Evolutionary conservation across 306 rosid genomes (phyloP).

Genomic region (Carpinus viminea): DNA sequence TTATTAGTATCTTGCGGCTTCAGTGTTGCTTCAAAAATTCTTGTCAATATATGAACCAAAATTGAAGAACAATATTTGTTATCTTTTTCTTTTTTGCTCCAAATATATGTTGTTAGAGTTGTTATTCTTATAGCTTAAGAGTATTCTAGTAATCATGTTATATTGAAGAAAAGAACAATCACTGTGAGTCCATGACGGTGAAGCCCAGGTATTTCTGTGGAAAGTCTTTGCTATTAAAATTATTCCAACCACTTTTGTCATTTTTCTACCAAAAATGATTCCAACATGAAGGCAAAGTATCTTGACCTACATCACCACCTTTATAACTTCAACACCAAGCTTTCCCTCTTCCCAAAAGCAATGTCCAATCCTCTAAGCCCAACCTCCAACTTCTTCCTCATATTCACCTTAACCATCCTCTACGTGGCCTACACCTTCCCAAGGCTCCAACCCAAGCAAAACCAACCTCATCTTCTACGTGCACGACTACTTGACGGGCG

Average conservation of each 20-base stretch:
- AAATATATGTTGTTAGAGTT: too few relatives aligned
- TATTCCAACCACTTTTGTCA: slow-evolving; percentile 14
- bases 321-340: not conserved
- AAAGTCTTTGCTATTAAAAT: too few relatives aligned
- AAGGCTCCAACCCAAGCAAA: slow-evolving; percentile 41
- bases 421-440: slow-evolving; percentile 44
- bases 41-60: not conserved
- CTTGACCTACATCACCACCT: not conserved
- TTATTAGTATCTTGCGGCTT: not conserved
- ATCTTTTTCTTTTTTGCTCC: not conserved
- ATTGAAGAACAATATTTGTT: not conserved
- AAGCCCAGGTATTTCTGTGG: too few relatives aligned
- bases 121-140: too few relatives aligned
- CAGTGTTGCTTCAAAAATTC: not conserved
- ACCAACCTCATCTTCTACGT: slow-evolving; percentile 63
- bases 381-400: slow-evolving; percentile 39
- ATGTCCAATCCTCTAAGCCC: slow-evolving; percentile 42
- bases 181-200: too few relatives aligned
- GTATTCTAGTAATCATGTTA: too few relatives aligned
- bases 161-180: too few relatives aligned
- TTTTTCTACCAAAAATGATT: slow-evolving; percentile 3
- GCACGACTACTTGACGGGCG: slow-evolving; percentile 63
- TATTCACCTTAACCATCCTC: slow-evolving; percentile 42
- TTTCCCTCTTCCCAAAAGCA: not conserved
- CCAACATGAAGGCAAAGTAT: slow-evolving; percentile 22